Conservation (phyloP, 164 flowering plant genomes). For the Taxillus chinensis region DNA sequence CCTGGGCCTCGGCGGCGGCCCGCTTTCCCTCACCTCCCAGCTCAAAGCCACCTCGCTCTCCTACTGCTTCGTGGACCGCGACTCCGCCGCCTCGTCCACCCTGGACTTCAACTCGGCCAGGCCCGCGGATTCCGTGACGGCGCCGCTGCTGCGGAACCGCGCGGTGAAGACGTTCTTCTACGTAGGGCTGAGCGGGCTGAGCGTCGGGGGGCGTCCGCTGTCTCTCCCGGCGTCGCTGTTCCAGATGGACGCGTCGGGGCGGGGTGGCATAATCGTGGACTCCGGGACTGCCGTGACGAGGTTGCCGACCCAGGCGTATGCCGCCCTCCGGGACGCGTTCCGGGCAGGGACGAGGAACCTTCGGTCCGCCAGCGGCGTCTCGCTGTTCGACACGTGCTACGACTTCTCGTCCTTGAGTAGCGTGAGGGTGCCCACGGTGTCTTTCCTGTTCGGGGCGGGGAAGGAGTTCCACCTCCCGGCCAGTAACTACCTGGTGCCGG, state of each 20-base stretch:
- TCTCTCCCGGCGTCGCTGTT: conserved; percentile 30
- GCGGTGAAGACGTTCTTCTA: conserved; percentile 28
- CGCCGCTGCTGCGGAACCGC: conserved; percentile 26
- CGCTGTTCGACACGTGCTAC: conserved; percentile 55
- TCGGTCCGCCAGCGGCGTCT: conserved; percentile 14
- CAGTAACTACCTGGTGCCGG: conserved; percentile 41
- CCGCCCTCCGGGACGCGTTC: conserved; percentile 44
- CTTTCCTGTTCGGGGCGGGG: conserved; percentile 32
- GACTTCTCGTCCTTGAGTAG: conserved; percentile 25
- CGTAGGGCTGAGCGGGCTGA: conserved; percentile 40
- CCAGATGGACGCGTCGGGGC: conserved; percentile 15
- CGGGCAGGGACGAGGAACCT: conserved; percentile 13
- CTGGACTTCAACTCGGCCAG: conserved; percentile 11
- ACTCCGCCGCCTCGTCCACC: conserved; percentile 20
- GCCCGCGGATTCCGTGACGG: conserved; percentile 9
- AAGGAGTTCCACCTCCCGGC: conserved; percentile 28
- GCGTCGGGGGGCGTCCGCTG: conserved; percentile 35
- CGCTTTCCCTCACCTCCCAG: conserved; percentile 33
- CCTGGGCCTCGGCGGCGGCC: conserved; percentile 34
- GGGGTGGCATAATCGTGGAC: conserved; percentile 34
- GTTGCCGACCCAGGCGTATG: conserved; percentile 33
- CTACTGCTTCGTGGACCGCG: conserved; percentile 36
- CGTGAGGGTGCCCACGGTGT: conserved; percentile 37
- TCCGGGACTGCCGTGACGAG: conserved; percentile 56
- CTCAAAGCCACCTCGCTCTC: conserved; percentile 30